phyloP scores from a whole-genome alignment of 192 early-diverging fungal genomes.

The Coemansia sp. region DNA sequence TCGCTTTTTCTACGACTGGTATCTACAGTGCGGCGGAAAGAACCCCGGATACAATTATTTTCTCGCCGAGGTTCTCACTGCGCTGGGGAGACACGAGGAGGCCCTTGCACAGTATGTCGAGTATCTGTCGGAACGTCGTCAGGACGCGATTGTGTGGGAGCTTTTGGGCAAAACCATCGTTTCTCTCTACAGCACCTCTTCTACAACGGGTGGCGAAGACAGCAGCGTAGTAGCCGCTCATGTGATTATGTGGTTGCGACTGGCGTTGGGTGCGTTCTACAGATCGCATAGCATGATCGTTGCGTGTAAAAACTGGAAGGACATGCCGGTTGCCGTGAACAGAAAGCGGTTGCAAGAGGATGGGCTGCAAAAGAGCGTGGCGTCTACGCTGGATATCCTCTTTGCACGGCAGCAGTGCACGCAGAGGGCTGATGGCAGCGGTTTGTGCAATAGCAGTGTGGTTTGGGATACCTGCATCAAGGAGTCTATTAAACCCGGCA shows the following conservation, averaged over 20 bases:
- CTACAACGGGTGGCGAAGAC: not conserved
- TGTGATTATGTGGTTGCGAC: constrained; percentile 11
- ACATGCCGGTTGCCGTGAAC: constrained; percentile 10
- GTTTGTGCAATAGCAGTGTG: not conserved
- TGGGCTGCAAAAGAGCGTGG: not conserved
- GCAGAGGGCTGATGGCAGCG: not conserved
- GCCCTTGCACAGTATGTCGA: constrained; percentile 22
- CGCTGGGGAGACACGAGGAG: constrained; percentile 19
- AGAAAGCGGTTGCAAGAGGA: constrained; percentile 25
- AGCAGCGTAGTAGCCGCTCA: not conserved
- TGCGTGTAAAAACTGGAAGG: constrained; percentile 32
- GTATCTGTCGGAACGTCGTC: constrained; percentile 34
- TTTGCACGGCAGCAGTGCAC: not conserved
- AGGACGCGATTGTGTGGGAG: constrained; percentile 49
- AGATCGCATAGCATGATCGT: constrained; percentile 24
- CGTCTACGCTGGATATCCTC: not conserved
- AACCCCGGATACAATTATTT: constrained; percentile 46
- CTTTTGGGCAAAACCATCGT: constrained; percentile 24
- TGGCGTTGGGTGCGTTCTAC: constrained; percentile 30
- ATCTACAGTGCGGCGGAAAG: constrained; percentile 34
- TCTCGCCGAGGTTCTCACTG: constrained; percentile 20
- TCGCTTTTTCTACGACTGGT: constrained; percentile 34
- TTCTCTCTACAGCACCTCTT: not conserved
- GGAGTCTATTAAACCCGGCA: not conserved
- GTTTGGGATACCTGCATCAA: not conserved